phyloP scores from a whole-genome alignment of 2,329 filamentous ascomycete species.

The Paecilomyces formosus region DNA sequence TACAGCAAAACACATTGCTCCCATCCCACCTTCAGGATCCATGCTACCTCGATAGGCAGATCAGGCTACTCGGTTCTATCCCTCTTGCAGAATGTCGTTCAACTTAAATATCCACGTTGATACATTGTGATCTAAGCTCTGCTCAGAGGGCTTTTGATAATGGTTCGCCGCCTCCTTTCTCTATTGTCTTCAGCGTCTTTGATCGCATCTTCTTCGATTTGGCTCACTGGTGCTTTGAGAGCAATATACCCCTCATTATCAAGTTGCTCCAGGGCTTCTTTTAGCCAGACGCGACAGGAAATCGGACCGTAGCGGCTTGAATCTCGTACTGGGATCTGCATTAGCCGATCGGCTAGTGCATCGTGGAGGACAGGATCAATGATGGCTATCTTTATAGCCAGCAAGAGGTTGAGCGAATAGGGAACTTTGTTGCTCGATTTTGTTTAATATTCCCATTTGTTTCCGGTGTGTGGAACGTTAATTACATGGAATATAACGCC shows the following conservation, averaged over 20 bases:
- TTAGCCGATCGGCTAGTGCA: not conserved
- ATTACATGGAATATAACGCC: not conserved
- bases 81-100: too few relatives aligned
- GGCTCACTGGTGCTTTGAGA: not conserved
- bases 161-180: not conserved
- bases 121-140: not conserved
- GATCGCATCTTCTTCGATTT: not conserved
- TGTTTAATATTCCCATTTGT: not conserved
- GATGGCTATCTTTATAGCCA: not conserved
- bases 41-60: too few relatives aligned
- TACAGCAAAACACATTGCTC: too few relatives aligned
- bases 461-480: not conserved
- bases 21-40: too few relatives aligned
- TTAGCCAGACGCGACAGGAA: not conserved
- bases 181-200: not conserved
- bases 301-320: not conserved
- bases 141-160: not conserved
- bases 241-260: not conserved
- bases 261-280: not conserved
- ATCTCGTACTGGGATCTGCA: not conserved
- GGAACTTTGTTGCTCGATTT: not conserved
- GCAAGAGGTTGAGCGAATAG: not conserved
- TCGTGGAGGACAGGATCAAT: not conserved
- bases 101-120: too few relatives aligned
- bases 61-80: too few relatives aligned